phyloP scores from a whole-genome alignment of 2,329 filamentous ascomycete genomes.

The Truncatella angustata region DNA sequence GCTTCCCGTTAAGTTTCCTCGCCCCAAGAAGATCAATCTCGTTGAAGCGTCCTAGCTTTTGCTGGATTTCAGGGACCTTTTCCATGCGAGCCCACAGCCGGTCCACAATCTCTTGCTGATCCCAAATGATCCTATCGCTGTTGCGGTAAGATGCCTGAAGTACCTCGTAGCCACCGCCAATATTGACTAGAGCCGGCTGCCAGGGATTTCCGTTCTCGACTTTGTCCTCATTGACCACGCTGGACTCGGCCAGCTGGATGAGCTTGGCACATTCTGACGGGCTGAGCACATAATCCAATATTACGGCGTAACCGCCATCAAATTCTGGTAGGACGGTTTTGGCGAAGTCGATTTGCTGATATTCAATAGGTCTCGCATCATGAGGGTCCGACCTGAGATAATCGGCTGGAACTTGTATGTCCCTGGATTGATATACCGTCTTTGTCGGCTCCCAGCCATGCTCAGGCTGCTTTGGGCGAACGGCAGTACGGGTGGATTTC shows the following conservation, averaged over 20 bases:
- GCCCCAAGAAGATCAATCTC: slow-evolving; percentile 35
- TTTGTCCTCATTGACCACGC: slow-evolving; percentile 45
- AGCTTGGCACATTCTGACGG: slow-evolving; percentile 36
- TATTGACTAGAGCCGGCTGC: slow-evolving; percentile 67
- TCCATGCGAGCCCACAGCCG: slow-evolving; percentile 61
- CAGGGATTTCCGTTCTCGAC: slow-evolving; percentile 42
- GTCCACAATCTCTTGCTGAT: slow-evolving; percentile 59
- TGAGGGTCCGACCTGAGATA: slow-evolving; percentile 45
- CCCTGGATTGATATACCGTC: no score
- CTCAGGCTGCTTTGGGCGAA: no score
- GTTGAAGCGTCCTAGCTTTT: slow-evolving; percentile 35
- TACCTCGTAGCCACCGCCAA: slow-evolving; percentile 60
- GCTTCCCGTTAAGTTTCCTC: slow-evolving; percentile 22
- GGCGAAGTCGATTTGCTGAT: slow-evolving; percentile 52
- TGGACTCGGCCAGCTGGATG: slow-evolving; percentile 48
- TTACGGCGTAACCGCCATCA: slow-evolving; percentile 52
- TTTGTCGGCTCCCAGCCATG: no score
- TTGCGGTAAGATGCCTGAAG: slow-evolving; percentile 59
- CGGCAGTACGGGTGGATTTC: no score
- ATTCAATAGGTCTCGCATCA: slow-evolving; percentile 41
- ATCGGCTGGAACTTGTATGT: slow-evolving; percentile 38
- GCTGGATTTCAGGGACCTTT: slow-evolving; percentile 37
- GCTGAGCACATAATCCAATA: slow-evolving; percentile 48
- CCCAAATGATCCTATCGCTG: slow-evolving; percentile 76
- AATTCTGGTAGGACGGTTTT: slow-evolving; percentile 50